Evolutionary conservation across 108 stramenopile genomes (phyloP), one percentile per base, ranked within the genome.

Genomic region (Ochromonas danica): DNA sequence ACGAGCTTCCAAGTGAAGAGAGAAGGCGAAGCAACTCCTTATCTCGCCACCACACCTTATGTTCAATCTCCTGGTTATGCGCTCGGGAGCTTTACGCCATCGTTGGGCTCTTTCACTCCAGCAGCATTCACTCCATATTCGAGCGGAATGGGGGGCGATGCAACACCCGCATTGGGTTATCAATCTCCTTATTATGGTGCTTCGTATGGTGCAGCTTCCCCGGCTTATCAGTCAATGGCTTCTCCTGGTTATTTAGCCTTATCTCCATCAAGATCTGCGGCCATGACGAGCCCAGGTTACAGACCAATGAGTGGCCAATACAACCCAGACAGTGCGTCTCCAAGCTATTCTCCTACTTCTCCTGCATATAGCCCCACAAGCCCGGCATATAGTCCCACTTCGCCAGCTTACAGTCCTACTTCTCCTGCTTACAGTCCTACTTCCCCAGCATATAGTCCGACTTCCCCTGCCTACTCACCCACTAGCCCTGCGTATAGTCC

Each of bases 31-130:
- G 81, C 86, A 80, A 87, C 90, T 30, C 91, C 93, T 38, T 89
- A 91, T 0, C 90, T 89, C 65, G 90, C 87, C 39, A 39, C 61
- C 31, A 80, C 89, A 0, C 91, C 92, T 43, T 92, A 90, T 0
- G 90, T 88, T 57, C 85, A 89, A n/a, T 83, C 88, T 33, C 17
- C 51, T 10, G 22, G 17, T 17, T 22, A 10, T 22, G 51, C 22
- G 51, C 17, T 57, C 17, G 51, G 51, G 17, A 22, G 51, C 51
- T 57, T 57, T 22, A 22, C 51, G n/a, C n/a, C n/a, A n/a, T n/a
- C n/a, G n/a, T n/a, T n/a, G 17, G 51, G 63, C 25, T 6, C 27
- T 28, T 67, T 67, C 63, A 75, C 72, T 27, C 72, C 72, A 10
- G 36, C 38, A 6, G 31, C 40, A 10, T 28, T 42, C 14, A 75